Evolutionary conservation across 2,329 filamentous ascomycete genomes (phyloP).

Genomic region (Ambrosiella xylebori): DNA sequence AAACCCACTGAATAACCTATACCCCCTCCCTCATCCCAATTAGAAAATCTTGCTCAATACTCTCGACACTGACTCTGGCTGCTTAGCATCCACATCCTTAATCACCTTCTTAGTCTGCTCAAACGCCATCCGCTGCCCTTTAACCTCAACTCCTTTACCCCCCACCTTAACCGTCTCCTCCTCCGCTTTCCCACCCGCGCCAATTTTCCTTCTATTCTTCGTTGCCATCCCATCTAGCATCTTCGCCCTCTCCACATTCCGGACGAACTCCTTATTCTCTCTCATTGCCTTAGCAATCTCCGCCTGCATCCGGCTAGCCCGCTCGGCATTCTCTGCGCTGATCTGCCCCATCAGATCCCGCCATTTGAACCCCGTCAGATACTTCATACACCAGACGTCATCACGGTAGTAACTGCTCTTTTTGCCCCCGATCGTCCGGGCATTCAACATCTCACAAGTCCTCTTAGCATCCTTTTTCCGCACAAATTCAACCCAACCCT

Average conservation of each 20-base stretch:
- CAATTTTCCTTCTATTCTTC: conserved; percentile 29
- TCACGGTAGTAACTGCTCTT: conserved; percentile 72
- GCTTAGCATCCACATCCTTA: conserved; percentile 27
- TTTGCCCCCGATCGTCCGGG: conserved; percentile 63
- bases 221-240: conserved; percentile 59
- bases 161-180: conserved; percentile 15
- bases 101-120: conserved; percentile 45
- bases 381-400: conserved; percentile 72
- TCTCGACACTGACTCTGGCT: conserved; percentile 38
- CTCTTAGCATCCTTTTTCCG: conserved; percentile 60
- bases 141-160: conserved; percentile 14
- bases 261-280: conserved; percentile 68
- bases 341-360: conserved; percentile 59
- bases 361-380: conserved; percentile 76
- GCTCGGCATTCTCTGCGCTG: conserved; percentile 62
- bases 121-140: conserved; percentile 30
- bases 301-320: conserved; percentile 55
- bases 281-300: conserved; percentile 59
- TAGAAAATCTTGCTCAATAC: conserved; percentile 50
- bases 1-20: no score
- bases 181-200: conserved; percentile 17
- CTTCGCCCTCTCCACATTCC: conserved; percentile 65
- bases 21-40: background rate
- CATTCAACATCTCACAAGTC: conserved; percentile 61
- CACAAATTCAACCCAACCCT: conserved; percentile 75